These are phyloP conservation scores for Chlamydomonas reinhardtii DNA, from an alignment of 163 green algal genomes.

Conservation along the genomic window DNA sequence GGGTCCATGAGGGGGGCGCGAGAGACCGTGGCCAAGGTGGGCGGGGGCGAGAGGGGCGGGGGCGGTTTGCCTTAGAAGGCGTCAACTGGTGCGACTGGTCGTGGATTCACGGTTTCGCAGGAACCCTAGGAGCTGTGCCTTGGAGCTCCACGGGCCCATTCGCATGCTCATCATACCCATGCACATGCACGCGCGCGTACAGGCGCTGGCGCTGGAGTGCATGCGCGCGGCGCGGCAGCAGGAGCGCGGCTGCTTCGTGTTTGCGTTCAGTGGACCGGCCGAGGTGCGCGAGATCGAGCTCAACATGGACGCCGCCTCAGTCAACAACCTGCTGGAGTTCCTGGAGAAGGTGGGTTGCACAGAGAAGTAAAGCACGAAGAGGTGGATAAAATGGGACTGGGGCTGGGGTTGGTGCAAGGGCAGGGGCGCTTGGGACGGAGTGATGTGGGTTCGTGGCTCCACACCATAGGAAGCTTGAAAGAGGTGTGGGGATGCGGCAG, in stretches of 20 bases:
- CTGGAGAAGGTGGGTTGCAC: slow-evolving; percentile 72
- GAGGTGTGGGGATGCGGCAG: background rate
- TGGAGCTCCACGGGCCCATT: too few species aligned
- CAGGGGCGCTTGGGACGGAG: background rate
- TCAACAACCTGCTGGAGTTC: slow-evolving; percentile 83
- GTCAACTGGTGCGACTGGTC: too few species aligned
- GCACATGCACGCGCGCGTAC: background rate
- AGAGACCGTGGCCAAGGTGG: slow-evolving; percentile 91
- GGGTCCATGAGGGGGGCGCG: slow-evolving; percentile 83
- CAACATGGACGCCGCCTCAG: slow-evolving; percentile 55
- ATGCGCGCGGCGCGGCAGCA: slow-evolving; percentile 86
- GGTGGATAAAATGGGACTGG: background rate
- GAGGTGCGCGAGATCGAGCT: slow-evolving; percentile 92
- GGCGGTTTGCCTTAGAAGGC: too few species aligned
- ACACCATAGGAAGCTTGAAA: too few species aligned
- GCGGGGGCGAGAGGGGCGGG: background rate
- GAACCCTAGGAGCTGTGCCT: too few species aligned
- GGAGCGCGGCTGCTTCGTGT: slow-evolving; percentile 88
- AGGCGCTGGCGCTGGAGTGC: slow-evolving; percentile 90
- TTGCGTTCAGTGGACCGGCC: slow-evolving; percentile 84
- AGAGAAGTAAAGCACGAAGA: too few species aligned
- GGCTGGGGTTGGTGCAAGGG: too few species aligned
- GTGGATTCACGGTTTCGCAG: too few species aligned
- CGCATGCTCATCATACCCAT: too few species aligned
- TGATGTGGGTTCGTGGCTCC: background rate